These are phyloP conservation scores for Hyaloscypha bicolor DNA, from an alignment of 495 filamentous ascomycete genomes.

Conservation along the genomic window DNA sequence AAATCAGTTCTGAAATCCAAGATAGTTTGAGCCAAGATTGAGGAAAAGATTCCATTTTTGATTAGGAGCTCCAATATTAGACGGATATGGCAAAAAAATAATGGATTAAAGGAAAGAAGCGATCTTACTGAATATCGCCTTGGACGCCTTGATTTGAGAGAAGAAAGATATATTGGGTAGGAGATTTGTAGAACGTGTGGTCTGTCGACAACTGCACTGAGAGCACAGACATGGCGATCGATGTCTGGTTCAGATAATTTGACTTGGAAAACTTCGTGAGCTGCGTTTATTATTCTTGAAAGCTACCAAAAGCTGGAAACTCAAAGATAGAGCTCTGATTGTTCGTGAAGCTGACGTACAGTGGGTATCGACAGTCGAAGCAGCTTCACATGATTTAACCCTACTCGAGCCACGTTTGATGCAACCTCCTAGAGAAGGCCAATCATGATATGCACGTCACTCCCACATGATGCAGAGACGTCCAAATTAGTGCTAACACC, in stretches of 20 bases:
- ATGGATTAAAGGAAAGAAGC: background rate
- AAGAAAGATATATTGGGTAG: conserved; percentile 20
- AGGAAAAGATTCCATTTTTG: background rate
- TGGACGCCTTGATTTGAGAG: conserved; percentile 13
- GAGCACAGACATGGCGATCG: conserved; percentile 19
- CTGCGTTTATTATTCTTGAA: background rate
- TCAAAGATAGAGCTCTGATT: background rate
- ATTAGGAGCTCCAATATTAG: background rate
- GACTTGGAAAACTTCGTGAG: background rate
- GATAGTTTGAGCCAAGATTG: background rate
- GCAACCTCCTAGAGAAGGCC: background rate
- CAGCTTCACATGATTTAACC: background rate
- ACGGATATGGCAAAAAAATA: background rate
- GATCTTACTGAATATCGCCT: conserved; percentile 17
- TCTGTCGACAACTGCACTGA: conserved; percentile 16
- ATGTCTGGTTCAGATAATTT: background rate
- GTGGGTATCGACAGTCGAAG: conserved; percentile 3
- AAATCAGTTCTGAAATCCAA: background rate
- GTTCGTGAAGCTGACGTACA: background rate
- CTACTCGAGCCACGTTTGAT: conserved; percentile 19
- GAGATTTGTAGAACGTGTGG: conserved; percentile 16
- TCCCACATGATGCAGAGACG: conserved; percentile 4
- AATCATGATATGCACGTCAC: background rate
- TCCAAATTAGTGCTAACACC: conserved; percentile 1
- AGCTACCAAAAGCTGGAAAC: background rate